Base-by-base conservation (phyloP, 139 green algal species). In the Volvox reticuliferus region DNA sequence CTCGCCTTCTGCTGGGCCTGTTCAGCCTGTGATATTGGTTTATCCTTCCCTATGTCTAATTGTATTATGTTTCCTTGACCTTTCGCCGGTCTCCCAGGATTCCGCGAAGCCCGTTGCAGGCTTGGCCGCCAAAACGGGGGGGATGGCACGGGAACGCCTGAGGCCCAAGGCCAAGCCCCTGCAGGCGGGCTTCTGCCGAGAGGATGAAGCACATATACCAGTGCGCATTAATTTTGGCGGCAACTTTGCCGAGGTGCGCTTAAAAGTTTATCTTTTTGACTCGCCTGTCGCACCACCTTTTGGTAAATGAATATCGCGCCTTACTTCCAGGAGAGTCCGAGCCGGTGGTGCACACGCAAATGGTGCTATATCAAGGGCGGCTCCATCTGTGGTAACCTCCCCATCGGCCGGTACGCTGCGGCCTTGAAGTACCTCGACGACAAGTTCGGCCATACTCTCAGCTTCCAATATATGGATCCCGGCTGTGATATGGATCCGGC, bases 401-500 rank as follows among this genome's bases (percentile, higher is more conserved):
- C 88, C 30, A 14, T 68, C 1, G 86, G n/a, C 62, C 44, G 62
- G 2, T 95, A 95, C 36, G 55, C 76, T 1, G 88, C 93, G 2
- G 63, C 93, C 16, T 44, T 32, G 61, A 71, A 80, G 63, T 65
- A 85, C 44, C 30, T 95, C 0, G 93, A 95, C 44, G 88, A 93
- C 75, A 95, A 93, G 90, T 85, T 95, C 32, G 68, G 44, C 50
- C 82, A 93, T 55, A 89, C 93, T 0, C 86, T 92, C n/a, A 89
- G 67, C 26, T 88, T 95, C 90, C 93, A 95, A 79, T 93, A 94
- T 83, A 77, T 93, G 21, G 50, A 80, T 33, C 87, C 73, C 12
- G 97, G 95, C 16, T 96, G 98, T 69, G 95, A 97, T 18, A 89
- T 98, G 68, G 93, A 95, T 71, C 95, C 94, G 0, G 94, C 97